Conservation (phyloP, 1,284 basidiomycete species). For the Trichosporon ovoides region DNA sequence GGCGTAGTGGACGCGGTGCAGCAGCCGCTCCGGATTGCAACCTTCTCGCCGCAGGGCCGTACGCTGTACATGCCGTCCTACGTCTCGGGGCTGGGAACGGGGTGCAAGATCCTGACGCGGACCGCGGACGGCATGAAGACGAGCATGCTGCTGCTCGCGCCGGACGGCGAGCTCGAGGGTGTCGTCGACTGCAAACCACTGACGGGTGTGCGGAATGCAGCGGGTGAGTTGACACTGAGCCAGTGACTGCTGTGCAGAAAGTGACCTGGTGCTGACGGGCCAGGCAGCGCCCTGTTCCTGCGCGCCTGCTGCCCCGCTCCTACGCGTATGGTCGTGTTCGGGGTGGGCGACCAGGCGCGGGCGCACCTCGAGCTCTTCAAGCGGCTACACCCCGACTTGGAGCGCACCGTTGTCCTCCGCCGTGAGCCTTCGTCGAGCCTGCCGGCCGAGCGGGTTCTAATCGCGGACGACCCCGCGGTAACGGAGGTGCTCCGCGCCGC, state of each 20-base stretch:
- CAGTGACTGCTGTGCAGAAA: not conserved
- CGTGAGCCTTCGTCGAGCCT: not conserved
- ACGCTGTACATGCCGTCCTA: constrained; percentile 44
- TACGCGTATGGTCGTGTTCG: constrained; percentile 59
- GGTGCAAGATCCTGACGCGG: constrained; percentile 56
- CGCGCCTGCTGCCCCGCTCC: not conserved
- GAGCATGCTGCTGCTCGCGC: constrained; percentile 28
- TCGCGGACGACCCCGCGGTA: constrained; percentile 10
- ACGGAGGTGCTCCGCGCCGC: constrained; percentile 28
- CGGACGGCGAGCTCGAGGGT: constrained; percentile 25
- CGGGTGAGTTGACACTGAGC: not conserved
- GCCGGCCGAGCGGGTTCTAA: not conserved
- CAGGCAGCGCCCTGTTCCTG: not conserved
- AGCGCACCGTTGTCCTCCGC: not conserved
- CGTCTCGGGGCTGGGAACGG: constrained; percentile 59
- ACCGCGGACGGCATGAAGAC: constrained; percentile 4
- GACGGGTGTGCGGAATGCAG: not conserved
- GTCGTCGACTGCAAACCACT: constrained; percentile 44
- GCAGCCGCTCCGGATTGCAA: not conserved
- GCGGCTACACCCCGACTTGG: constrained; percentile 53
- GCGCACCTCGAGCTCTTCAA: constrained; percentile 63
- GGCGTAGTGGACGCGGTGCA: not conserved
- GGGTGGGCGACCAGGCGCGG: constrained; percentile 61
- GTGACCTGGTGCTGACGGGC: not conserved
- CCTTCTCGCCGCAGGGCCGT: not conserved